Evolutionary conservation across 805 yeast genomes (phyloP).

Genomic region (Maudiozyma serrabonitensis): DNA sequence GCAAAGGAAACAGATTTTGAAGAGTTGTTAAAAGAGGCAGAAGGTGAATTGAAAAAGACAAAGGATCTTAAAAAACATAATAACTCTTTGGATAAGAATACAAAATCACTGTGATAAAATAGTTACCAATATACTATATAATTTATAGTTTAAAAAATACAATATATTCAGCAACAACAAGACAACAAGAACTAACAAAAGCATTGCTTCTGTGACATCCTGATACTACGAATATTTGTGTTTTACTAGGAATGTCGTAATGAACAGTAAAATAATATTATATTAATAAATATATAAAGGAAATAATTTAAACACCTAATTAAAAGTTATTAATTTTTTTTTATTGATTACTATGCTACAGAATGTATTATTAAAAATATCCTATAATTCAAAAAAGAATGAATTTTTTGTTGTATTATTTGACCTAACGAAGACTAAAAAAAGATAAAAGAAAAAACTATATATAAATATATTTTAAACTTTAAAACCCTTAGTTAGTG

Average conservation of each 20-base stretch:
- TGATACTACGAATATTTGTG: no score
- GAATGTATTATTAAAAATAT: background rate
- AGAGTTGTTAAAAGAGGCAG: constrained; percentile 55
- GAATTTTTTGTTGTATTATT: background rate
- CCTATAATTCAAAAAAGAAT: background rate
- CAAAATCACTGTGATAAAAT: no score
- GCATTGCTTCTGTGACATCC: no score
- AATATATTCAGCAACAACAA: no score
- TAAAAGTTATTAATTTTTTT: background rate
- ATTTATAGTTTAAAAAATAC: no score
- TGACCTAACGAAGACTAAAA: constrained; percentile 3
- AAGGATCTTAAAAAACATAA: constrained; percentile 7
- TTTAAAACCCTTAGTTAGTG: constrained; percentile 27
- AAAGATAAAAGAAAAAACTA: constrained; percentile 4
- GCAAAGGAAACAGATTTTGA: constrained; percentile 58
- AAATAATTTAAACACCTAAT: background rate
- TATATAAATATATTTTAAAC: background rate
- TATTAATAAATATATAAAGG: background rate
- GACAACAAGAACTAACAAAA: no score
- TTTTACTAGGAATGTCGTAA: no score
- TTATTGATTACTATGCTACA: background rate
- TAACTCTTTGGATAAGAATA: background rate
- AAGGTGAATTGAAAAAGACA: constrained; percentile 48
- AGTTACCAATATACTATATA: no score
- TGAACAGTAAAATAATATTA: background rate